phyloP scores from a whole-genome alignment of 495 filamentous ascomycete species.

The Bombardia bombarda region DNA sequence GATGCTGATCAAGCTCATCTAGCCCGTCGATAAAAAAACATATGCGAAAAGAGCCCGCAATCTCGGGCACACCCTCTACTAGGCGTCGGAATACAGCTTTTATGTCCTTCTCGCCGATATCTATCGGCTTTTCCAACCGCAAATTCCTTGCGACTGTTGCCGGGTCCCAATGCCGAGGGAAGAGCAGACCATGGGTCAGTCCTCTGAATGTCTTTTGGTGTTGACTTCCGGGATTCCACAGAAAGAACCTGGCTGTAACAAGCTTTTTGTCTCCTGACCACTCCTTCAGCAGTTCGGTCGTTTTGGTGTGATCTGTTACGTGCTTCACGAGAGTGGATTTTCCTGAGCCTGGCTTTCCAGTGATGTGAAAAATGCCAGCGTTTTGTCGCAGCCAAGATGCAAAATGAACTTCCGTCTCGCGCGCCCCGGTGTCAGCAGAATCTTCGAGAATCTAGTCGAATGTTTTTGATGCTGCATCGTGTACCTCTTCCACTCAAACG shows the following conservation, averaged over 20 bases:
- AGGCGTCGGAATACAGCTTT: not conserved
- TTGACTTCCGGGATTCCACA: not conserved
- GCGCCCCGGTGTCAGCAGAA: not conserved
- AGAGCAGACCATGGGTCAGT: not conserved
- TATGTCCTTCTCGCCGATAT: not conserved
- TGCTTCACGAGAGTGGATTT: no score
- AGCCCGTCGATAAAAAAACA: conserved; percentile 1
- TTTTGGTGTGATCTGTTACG: not conserved
- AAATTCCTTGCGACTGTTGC: not conserved
- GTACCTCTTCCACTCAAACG: not conserved
- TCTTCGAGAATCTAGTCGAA: not conserved
- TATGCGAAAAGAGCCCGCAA: not conserved
- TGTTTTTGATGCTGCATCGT: not conserved
- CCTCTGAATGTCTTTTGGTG: not conserved
- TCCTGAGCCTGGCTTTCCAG: not conserved
- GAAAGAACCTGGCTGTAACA: not conserved
- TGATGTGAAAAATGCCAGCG: not conserved
- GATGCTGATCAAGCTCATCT: no score
- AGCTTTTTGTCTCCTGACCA: not conserved
- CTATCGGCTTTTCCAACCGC: not conserved
- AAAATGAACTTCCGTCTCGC: not conserved
- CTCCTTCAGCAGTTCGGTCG: not conserved
- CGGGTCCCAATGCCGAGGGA: not conserved
- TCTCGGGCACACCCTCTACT: not conserved
- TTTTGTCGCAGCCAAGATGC: not conserved